These are phyloP conservation scores for Triglochin maritima DNA, from an alignment of 106 monocot species.

Conservation along the genomic window DNA sequence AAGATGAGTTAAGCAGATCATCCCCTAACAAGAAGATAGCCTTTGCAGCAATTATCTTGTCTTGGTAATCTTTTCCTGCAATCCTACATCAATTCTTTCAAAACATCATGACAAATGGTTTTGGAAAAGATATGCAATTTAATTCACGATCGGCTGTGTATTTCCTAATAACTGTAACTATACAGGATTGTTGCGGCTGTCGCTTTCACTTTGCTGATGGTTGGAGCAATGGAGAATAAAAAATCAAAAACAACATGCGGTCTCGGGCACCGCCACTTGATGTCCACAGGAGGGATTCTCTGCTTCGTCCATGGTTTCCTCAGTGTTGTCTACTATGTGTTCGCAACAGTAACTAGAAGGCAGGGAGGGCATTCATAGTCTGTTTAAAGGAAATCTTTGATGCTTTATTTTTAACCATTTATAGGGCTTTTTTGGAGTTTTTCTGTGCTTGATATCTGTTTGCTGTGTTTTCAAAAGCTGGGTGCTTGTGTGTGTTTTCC, in stretches of 20 bases:
- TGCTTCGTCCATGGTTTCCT: constrained; percentile 18
- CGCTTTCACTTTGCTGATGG: constrained; percentile 10
- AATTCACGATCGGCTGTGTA: not conserved
- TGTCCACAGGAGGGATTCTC: constrained; percentile 12
- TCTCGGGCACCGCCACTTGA: constrained; percentile 10
- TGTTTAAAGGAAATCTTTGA: no score
- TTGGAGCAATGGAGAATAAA: constrained; percentile 7
- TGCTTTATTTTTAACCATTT: no score
- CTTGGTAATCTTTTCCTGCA: constrained; percentile 43
- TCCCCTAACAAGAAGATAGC: constrained; percentile 45
- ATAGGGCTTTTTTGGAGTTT: no score
- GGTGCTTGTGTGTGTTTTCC: no score
- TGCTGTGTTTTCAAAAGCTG: no score
- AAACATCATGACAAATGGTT: not conserved
- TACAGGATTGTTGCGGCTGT: constrained; percentile 13
- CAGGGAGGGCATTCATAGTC: not conserved
- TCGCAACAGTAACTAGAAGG: constrained; percentile 3
- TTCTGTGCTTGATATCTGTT: no score
- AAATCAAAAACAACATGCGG: constrained; percentile 16
- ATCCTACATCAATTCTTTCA: not conserved
- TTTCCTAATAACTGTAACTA: not conserved
- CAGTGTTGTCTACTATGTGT: constrained; percentile 1
- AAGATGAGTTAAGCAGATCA: constrained; percentile 21
- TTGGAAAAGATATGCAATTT: not conserved
- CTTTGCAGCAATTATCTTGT: constrained; percentile 31